A percentile compares a stretch with the other conserved stretches of the same genome.
phyloP scores from a whole-genome alignment of 108 stramenopile genomes.

The Ochromonas danica region DNA sequence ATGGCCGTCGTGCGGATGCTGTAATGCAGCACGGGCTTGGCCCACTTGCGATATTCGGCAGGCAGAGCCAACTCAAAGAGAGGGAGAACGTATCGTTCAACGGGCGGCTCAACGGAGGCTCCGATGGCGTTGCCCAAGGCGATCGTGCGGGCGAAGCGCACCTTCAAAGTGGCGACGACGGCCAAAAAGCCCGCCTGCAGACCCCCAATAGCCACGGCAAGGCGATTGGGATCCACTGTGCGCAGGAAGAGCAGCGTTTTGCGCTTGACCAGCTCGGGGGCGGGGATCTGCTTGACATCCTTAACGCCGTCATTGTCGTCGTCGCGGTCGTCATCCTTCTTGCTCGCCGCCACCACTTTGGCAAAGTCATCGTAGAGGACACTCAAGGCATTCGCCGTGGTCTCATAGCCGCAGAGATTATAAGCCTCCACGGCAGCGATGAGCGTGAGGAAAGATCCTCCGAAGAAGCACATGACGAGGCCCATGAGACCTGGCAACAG shows the following conservation, averaged over 20 bases:
- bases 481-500: slow-evolving; percentile 37
- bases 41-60: slow-evolving; percentile 70
- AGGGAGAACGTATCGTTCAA: slow-evolving; percentile 68
- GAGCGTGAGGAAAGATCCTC: slow-evolving; percentile 78
- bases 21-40: slow-evolving; percentile 45
- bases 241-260: slow-evolving; percentile 76
- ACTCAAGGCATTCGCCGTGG: slow-evolving; percentile 63
- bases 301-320: slow-evolving; percentile 72
- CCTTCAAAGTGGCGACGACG: slow-evolving; percentile 79
- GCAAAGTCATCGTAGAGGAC: slow-evolving; percentile 66
- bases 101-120: slow-evolving; percentile 66
- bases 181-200: slow-evolving; percentile 68
- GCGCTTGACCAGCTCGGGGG: slow-evolving; percentile 65
- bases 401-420: slow-evolving; percentile 69
- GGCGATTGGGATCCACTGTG: slow-evolving; percentile 79
- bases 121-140: slow-evolving; percentile 76
- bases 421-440: slow-evolving; percentile 89
- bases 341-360: slow-evolving; percentile 71
- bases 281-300: slow-evolving; percentile 69
- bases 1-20: slow-evolving; percentile 69
- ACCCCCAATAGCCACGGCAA: slow-evolving; percentile 38
- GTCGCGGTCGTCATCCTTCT: slow-evolving; percentile 80
- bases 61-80: slow-evolving; percentile 63
- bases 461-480: slow-evolving; percentile 84
- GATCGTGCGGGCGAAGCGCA: slow-evolving; percentile 58